Conservation (phyloP, 2,329 filamentous ascomycete species). For the Atkinsonella hypoxylon region DNA sequence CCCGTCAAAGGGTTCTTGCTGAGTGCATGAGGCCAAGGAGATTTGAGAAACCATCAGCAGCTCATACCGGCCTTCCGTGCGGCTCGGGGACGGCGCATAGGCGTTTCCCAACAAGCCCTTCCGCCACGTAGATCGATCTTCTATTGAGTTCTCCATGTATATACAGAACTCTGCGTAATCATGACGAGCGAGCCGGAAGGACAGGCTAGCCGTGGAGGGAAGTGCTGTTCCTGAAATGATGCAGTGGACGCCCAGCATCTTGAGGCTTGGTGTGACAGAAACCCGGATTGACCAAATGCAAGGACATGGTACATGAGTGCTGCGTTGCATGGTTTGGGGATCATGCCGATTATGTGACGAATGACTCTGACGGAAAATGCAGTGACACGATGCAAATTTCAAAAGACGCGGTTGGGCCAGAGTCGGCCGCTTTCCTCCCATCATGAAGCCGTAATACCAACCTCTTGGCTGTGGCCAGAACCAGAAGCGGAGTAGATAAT, state of each 20-base stretch:
- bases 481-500: too few relatives aligned
- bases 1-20: too few relatives aligned
- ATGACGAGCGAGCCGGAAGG: too few relatives aligned
- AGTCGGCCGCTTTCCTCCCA: too few relatives aligned
- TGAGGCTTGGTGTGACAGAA: not conserved
- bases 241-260: not conserved
- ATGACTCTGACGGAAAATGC: not conserved
- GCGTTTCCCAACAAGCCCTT: too few relatives aligned
- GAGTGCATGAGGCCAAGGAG: too few relatives aligned
- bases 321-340: not conserved
- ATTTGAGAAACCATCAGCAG: not conserved
- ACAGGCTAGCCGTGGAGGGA: not conserved
- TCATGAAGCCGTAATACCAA: not conserved
- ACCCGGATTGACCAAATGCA: not conserved
- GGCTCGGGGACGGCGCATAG: not conserved
- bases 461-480: too few relatives aligned
- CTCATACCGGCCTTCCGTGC: not conserved
- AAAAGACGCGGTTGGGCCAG: not conserved
- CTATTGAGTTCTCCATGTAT: too few relatives aligned
- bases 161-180: too few relatives aligned
- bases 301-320: not conserved
- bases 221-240: not conserved
- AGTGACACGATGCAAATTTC: not conserved
- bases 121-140: too few relatives aligned
- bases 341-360: not conserved